phyloP scores from a whole-genome alignment of 805 yeast genomes.

The Vanderwaltozyma yarrowii region DNA sequence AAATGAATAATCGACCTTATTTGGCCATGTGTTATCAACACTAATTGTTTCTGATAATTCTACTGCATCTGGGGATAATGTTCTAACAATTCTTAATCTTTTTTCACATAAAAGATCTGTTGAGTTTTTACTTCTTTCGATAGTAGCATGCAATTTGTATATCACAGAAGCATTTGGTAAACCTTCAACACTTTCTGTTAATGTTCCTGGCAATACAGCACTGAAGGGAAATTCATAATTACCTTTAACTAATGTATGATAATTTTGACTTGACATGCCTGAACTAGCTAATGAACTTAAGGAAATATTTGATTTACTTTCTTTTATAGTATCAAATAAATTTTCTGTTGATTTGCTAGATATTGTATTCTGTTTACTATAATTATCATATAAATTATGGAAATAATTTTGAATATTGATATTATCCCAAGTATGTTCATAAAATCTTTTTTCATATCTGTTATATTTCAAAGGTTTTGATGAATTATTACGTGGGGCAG shows the following conservation, averaged over 20 bases:
- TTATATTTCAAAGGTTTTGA: conserved; percentile 26
- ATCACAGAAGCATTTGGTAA: conserved; percentile 66
- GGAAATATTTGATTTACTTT: conserved; percentile 14
- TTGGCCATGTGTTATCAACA: conserved; percentile 92
- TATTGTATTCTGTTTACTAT: conserved; percentile 12
- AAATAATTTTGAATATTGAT: conserved; percentile 41
- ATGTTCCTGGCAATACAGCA: conserved; percentile 70
- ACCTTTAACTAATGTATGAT: conserved; percentile 50
- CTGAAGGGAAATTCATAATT: conserved; percentile 88
- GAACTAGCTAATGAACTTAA: conserved; percentile 24
- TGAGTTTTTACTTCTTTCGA: conserved; percentile 75
- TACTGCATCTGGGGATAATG: conserved; percentile 75
- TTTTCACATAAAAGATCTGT: conserved; percentile 54
- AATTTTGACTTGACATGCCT: conserved; percentile 10
- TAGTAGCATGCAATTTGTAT: conserved; percentile 64
- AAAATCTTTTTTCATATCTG: conserved; percentile 52
- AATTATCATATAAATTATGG: conserved; percentile 21
- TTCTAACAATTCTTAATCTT: conserved; percentile 73
- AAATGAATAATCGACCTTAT: conserved; percentile 81
- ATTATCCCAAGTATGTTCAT: conserved; percentile 72
- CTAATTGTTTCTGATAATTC: conserved; percentile 88
- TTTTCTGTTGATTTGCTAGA: conserved; percentile 12
- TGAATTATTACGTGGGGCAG: conserved; percentile 13
- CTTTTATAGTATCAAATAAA: conserved; percentile 20
- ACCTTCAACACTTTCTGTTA: conserved; percentile 86